Base-by-base conservation (phyloP, 176 grass and related monocot genomes). In the Ampelocalamus luodianensis region DNA sequence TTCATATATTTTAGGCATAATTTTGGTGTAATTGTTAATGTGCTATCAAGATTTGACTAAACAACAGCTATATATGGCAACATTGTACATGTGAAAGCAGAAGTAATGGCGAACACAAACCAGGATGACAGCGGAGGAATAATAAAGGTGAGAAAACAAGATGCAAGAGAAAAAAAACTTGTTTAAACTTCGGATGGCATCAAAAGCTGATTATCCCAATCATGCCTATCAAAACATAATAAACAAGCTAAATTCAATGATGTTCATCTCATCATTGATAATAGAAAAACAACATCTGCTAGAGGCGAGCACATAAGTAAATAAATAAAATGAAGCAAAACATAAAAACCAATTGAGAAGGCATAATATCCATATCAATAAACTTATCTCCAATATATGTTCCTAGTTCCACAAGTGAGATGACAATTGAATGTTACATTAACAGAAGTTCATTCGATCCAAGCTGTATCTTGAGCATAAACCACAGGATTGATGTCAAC, bases 141-240 rank as follows among this genome's bases (percentile, higher is more conserved):
- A n/a, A n/a, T n/a, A n/a, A n/a, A n/a, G n/a, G n/a, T n/a, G n/a
- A n/a, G n/a, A n/a, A n/a, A n/a, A n/a, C n/a, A n/a, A n/a, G n/a
- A n/a, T n/a, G n/a, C n/a, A n/a, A n/a, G n/a, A n/a, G n/a, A n/a
- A n/a, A n/a, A n/a, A n/a, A n/a, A n/a, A n/a, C n/a, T n/a, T 29
- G 29, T 1, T 29, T 29, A 29, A 29, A 1, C 29, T 80, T 89
- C 81, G 22, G 88, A 58, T 62, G 81, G 60, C 86, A 90, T 89
- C 80, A 93, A 82, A 83, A 92, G 82, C 77, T 95, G 88, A 58
- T 74, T 68, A 71, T 78, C 82, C 91, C 89, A 98, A 56, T 79
- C 69, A 79, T 84, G 54, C 90, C 93, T 98, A 58, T 79, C 32
- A 44, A 90, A 92, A 87, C 38, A 50, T 50, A 72, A 62, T 76